Evolutionary conservation across 176 grass and related monocot species (phyloP).

Genomic region (Neostapfia colusana): DNA sequence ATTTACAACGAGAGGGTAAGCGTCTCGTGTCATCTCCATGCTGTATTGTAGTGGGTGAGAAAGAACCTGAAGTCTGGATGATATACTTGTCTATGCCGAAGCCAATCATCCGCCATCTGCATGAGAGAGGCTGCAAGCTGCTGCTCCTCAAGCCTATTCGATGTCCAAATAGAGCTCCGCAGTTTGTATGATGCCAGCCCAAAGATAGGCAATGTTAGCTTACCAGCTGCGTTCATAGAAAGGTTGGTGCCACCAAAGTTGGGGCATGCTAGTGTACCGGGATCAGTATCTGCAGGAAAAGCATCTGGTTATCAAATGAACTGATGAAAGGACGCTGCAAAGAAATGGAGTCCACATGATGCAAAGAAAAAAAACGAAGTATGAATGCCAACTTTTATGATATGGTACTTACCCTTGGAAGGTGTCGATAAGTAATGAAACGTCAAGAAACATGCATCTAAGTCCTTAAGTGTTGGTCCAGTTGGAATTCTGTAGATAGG

Average conservation of each 20-base stretch:
- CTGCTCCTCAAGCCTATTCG: slow-evolving; percentile 47
- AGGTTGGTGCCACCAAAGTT: slow-evolving; percentile 37
- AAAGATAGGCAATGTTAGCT: slow-evolving; percentile 59
- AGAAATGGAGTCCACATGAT: slow-evolving; percentile 1
- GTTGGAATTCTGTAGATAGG: slow-evolving; percentile 94
- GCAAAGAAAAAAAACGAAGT: background rate
- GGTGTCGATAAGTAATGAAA: slow-evolving; percentile 68
- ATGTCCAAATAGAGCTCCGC: slow-evolving; percentile 61
- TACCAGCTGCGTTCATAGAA: slow-evolving; percentile 28
- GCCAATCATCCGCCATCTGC: slow-evolving; percentile 63
- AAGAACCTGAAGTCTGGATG: slow-evolving; percentile 89
- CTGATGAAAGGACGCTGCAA: background rate
- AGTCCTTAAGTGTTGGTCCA: slow-evolving; percentile 87
- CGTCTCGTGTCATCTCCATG: slow-evolving; percentile 56
- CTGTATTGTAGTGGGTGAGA: slow-evolving; percentile 50
- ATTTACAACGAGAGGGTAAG: slow-evolving; percentile 52
- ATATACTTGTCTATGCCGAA: slow-evolving; percentile 53
- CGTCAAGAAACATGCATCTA: slow-evolving; percentile 94
- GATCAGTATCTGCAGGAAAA: slow-evolving; percentile 43
- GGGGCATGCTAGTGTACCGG: slow-evolving; percentile 8
- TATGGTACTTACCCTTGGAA: slow-evolving; percentile 49
- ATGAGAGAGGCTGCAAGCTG: slow-evolving; percentile 49
- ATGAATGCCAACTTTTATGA: background rate
- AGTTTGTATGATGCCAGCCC: slow-evolving; percentile 83
- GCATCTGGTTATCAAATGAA: background rate